phyloP scores from a whole-genome alignment of 2,329 filamentous ascomycete genomes.

The Aspergillus pseudoterreus region DNA sequence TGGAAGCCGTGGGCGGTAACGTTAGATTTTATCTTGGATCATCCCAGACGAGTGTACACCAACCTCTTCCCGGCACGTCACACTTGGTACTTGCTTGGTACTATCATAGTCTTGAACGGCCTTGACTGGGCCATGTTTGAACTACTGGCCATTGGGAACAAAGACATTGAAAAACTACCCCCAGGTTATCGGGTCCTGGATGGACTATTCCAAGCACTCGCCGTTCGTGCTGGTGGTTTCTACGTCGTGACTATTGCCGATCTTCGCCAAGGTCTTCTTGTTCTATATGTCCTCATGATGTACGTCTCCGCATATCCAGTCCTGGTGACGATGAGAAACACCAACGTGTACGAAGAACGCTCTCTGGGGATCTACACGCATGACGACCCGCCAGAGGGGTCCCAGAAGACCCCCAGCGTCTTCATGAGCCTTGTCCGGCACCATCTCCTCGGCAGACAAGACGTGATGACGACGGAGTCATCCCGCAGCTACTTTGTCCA shows the following conservation, averaged over 20 bases:
- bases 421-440: slow-evolving; percentile 25
- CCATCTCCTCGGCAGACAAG: slow-evolving; percentile 22
- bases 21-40: slow-evolving; percentile 33
- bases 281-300: slow-evolving; percentile 39
- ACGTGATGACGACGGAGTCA: slow-evolving; percentile 17
- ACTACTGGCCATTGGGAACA: slow-evolving; percentile 61
- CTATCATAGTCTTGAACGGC: slow-evolving; percentile 58
- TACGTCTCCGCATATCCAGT: slow-evolving; percentile 37
- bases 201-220: slow-evolving; percentile 60
- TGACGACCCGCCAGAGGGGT: slow-evolving; percentile 22
- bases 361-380: slow-evolving; percentile 52
- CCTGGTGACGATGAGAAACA: slow-evolving; percentile 49
- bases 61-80: slow-evolving; percentile 59
- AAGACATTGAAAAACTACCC: slow-evolving; percentile 51
- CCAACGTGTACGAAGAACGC: slow-evolving; percentile 69
- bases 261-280: slow-evolving; percentile 42
- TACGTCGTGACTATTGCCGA: slow-evolving; percentile 60
- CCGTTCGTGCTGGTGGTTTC: slow-evolving; percentile 62
- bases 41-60: slow-evolving; percentile 34
- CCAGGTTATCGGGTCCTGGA: slow-evolving; percentile 56
- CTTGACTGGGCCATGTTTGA: slow-evolving; percentile 65
- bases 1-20: slow-evolving; percentile 30
- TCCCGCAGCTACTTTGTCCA: slow-evolving; percentile 49
- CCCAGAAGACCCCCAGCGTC: slow-evolving; percentile 18
- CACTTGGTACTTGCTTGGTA: slow-evolving; percentile 64